phyloP scores from a whole-genome alignment of 805 yeast species.

The Saturnispora quitensis region DNA sequence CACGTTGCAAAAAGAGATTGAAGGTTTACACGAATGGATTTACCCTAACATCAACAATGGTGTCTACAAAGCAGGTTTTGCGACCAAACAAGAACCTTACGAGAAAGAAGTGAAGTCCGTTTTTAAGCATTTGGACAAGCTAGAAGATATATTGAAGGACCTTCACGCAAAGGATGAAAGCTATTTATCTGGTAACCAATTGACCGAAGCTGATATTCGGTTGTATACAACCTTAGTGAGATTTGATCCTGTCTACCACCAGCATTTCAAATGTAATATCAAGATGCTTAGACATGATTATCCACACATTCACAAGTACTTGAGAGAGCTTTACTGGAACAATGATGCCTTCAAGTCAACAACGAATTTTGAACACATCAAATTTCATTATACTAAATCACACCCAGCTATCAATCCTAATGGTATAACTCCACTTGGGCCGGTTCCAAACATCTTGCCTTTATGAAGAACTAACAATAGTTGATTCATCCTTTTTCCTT shows the following conservation, averaged over 20 bases:
- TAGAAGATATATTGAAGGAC: conserved; percentile 49
- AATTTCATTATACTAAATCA: conserved; percentile 81
- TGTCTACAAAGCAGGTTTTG: conserved; percentile 88
- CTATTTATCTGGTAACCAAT: conserved; percentile 49
- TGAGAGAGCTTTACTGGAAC: conserved; percentile 77
- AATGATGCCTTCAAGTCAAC: conserved; percentile 59
- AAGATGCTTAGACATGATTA: conserved; percentile 70
- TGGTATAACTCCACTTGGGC: conserved; percentile 83
- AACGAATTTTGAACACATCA: conserved; percentile 84
- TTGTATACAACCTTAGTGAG: conserved; percentile 81
- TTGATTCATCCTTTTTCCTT: not conserved
- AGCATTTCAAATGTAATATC: conserved; percentile 90
- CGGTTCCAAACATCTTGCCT: conserved; percentile 64
- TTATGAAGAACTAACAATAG: conserved; percentile 15
- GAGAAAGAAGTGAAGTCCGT: conserved; percentile 55
- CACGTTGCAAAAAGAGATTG: conserved; percentile 46
- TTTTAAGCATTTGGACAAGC: conserved; percentile 59
- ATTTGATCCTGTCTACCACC: conserved; percentile 89
- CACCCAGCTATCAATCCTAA: conserved; percentile 74
- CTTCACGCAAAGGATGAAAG: conserved; percentile 29
- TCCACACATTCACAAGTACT: conserved; percentile 73
- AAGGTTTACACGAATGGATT: conserved; percentile 71
- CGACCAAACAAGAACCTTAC: conserved; percentile 74
- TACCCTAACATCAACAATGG: conserved; percentile 86
- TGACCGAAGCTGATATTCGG: conserved; percentile 89